Evolutionary conservation across 2,329 filamentous ascomycete species (phyloP), one percentile per base, ranked within the genome.

Genomic region (Exophiala lecanii-corni): DNA sequence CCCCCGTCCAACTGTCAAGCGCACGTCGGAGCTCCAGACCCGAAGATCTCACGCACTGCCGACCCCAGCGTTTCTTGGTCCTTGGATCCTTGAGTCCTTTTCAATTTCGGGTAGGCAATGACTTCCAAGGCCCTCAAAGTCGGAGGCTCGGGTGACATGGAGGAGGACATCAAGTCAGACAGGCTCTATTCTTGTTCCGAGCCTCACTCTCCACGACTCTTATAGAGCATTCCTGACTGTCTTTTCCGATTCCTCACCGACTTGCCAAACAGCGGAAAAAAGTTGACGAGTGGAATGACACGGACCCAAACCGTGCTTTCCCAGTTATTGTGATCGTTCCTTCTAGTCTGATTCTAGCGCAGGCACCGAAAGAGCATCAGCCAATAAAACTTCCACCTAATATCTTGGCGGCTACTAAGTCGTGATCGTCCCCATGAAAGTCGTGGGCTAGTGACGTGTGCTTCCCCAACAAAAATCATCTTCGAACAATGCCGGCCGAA

Each of bases 291-390:
- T 26, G 23, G 23, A 7, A 12, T 26, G 23, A 12, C 6, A 26
- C 23, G 7, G 23, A 26, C 6, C 7, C 7, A 26, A 26, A 12
- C 23, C 23, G 23, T 12, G 12, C 23, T 26, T 12, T 6, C 7
- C 6, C 23, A 6, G 7, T 26, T 26, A 26, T 7, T 6, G 23
- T 26, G 12, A 6, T 12, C 31, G 31, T 26, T 18, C 36, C 17
- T 49, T 49, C 47, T 49, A 49, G 47, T 16, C 13, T 10, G 21
- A n/a, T 49, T 49, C 46, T 49, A 49, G 43, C 32, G 47, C 43
- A 49, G 38, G 46, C 32, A 26, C 36, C 42, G 16, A 23, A 30
- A 16, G 4, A 9, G 12, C 12, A 18, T 10, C 15, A 35, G 7
- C 33, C 10, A 35, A 18, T 35, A 9, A 18, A 17, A 15, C 7